Base-by-base conservation (phyloP, 192 early-diverging fungal species). In the Mortierella hygrophila region DNA sequence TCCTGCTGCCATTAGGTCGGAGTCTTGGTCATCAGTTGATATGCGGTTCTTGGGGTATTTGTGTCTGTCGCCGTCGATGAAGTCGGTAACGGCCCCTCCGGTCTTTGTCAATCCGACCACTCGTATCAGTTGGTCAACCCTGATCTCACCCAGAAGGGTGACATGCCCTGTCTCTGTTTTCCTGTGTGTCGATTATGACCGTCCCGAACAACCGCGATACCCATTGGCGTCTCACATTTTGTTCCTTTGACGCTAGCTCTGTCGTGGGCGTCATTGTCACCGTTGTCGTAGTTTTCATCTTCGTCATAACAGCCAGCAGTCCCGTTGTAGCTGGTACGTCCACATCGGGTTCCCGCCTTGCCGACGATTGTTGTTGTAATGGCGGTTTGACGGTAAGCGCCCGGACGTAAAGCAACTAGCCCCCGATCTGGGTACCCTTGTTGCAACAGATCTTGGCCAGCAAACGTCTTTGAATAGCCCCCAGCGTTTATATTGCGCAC, bases 381-480 rank as follows among this genome's bases (percentile, higher is more conserved):
- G n/a, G 21, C 29, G 10, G 32, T n/a, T 46, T 1, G 5, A 47
- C 9, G 46, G 46, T 47, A 35, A 35, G 1, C 35, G 0, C 46
- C 26, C 76, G 55, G 5, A 57, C n/a, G 29, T 77, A 77, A 0
- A 38, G 46, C 29, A 77, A 42, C 23, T 4, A 20, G 65, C 69
- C 76, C 52, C 76, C 76, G 38, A 68, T 38, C 35, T 69, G 76
- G 44, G 69, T 77, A 6, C 63, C 76, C 10, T 46, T 57, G 60
- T 47, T 69, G 6, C 32, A 18, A 21, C 65, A 57, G 35, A 77
- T 69, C 65, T 49, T 77, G 8, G 37, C 60, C n/a, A 77, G 23
- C 6, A 65, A 65, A 47, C 13, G 65, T 23, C 26, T 77, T 77
- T 37, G 41, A n/a, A 32, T 65, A 68, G 16, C 10, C 15, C 15